These are phyloP conservation scores for Calonectria ilicicola DNA, from an alignment of 2,329 filamentous ascomycete species.

Conservation along the genomic window DNA sequence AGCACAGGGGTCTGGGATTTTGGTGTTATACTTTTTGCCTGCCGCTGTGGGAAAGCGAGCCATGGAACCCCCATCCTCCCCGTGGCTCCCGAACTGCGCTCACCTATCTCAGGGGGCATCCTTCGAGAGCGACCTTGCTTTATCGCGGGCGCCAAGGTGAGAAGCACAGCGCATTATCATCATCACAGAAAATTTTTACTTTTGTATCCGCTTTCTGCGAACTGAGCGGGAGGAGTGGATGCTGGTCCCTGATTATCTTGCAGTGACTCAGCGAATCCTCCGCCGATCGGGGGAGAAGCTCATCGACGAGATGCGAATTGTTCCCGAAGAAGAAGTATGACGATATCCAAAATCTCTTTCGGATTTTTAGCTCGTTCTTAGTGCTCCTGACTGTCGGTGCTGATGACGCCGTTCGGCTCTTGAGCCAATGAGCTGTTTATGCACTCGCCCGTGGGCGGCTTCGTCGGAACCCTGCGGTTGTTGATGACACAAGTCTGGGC, in stretches of 20 bases:
- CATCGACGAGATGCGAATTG: not conserved
- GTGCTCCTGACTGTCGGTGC: slow-evolving; percentile 23
- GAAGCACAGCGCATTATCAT: slow-evolving; percentile 8
- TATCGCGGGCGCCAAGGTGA: not conserved
- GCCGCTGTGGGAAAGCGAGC: slow-evolving; percentile 29
- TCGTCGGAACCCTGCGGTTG: slow-evolving; percentile 37
- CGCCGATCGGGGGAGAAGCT: slow-evolving; percentile 20
- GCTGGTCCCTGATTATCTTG: slow-evolving; percentile 1
- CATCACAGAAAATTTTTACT: not conserved
- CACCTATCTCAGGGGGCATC: slow-evolving; percentile 33
- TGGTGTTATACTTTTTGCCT: slow-evolving; percentile 22
- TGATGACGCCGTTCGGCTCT: slow-evolving; percentile 26
- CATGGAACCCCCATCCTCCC: slow-evolving; percentile 14
- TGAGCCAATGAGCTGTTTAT: slow-evolving; percentile 37
- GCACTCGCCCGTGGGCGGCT: slow-evolving; percentile 29
- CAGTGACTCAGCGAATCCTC: slow-evolving; percentile 6
- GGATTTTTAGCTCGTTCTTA: not conserved
- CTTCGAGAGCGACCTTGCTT: slow-evolving; percentile 12
- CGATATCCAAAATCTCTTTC: slow-evolving; percentile 25
- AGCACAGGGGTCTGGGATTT: not conserved
- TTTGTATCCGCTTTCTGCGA: slow-evolving; percentile 3
- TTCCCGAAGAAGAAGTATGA: slow-evolving; percentile 2
- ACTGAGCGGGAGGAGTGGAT: slow-evolving; percentile 8
- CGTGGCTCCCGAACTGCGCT: slow-evolving; percentile 33
- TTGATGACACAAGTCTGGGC: slow-evolving; percentile 8